Evolutionary conservation across 495 filamentous ascomycete genomes (phyloP).

Genomic region (Penicillium longicatenatum): DNA sequence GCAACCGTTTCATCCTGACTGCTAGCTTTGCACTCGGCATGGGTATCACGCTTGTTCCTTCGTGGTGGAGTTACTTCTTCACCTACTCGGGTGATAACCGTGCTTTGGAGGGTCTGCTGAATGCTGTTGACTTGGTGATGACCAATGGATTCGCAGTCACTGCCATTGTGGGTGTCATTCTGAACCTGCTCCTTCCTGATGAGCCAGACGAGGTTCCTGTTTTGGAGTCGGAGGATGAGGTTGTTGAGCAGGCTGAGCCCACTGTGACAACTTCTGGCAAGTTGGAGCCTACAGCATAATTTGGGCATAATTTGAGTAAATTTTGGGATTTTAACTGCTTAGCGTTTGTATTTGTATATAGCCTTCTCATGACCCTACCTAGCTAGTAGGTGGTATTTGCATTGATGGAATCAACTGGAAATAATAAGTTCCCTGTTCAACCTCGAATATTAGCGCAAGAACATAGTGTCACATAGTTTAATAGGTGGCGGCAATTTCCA

Average conservation of each 20-base stretch:
- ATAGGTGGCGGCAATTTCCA: too few relatives aligned
- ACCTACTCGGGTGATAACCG: constrained; percentile 70
- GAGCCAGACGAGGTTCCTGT: constrained; percentile 64
- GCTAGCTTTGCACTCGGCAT: constrained; percentile 75
- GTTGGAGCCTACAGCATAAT: constrained; percentile 3
- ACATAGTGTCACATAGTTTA: too few relatives aligned
- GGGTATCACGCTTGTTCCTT: constrained; percentile 79
- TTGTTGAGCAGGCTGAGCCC: constrained; percentile 3
- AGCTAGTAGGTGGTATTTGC: neutral
- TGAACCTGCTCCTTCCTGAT: constrained; percentile 73
- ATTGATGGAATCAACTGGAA: neutral
- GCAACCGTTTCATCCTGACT: constrained; percentile 87
- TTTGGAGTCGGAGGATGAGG: constrained; percentile 24
- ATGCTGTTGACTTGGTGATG: constrained; percentile 80
- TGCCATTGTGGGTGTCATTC: constrained; percentile 66
- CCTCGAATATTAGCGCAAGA: too few relatives aligned
- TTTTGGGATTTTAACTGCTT: neutral
- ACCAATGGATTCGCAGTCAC: constrained; percentile 69
- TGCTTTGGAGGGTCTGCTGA: constrained; percentile 73
- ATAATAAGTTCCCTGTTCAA: neutral
- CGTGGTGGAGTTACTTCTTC: constrained; percentile 77
- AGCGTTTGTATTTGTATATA: constrained; percentile 5
- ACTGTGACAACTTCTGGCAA: constrained; percentile 1
- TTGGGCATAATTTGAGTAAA: too few relatives aligned
- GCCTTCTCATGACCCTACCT: neutral